phyloP scores from a whole-genome alignment of 495 filamentous ascomycete species.

The Jackrogersella multiformis region DNA sequence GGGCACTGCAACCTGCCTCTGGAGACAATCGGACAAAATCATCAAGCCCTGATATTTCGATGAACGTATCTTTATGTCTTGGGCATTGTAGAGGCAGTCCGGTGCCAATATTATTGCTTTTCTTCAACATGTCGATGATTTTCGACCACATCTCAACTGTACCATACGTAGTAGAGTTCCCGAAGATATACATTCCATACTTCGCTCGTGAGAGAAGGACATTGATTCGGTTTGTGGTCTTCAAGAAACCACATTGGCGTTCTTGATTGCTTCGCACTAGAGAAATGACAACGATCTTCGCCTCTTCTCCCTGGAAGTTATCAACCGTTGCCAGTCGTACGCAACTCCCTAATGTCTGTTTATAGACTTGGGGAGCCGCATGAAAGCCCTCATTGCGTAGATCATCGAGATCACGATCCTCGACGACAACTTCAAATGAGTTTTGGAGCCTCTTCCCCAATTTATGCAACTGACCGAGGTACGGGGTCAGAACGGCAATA shows the following conservation, averaged over 20 bases:
- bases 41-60: constrained; percentile 62
- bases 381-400: constrained; percentile 59
- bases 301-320: constrained; percentile 80
- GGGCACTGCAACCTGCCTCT: constrained; percentile 69
- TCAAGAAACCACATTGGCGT: constrained; percentile 69
- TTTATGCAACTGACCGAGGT: constrained; percentile 70
- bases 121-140: constrained; percentile 63
- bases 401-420: constrained; percentile 67
- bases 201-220: constrained; percentile 72
- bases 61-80: constrained; percentile 65
- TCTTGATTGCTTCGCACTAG: constrained; percentile 71
- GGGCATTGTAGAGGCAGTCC: constrained; percentile 67
- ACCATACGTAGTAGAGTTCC: constrained; percentile 64
- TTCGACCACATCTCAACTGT: constrained; percentile 69
- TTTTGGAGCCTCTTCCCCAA: constrained; percentile 58
- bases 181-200: constrained; percentile 81
- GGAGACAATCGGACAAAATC: constrained; percentile 67
- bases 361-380: constrained; percentile 24
- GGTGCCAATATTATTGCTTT: constrained; percentile 60
- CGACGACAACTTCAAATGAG: constrained; percentile 64
- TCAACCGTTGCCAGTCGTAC: constrained; percentile 75
- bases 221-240: constrained; percentile 74
- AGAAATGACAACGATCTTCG: constrained; percentile 74
- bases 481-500: constrained; percentile 77
- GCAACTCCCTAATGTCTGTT: constrained; percentile 50